Evolutionary conservation across 208 protist genomes (phyloP), one percentile per base, ranked within the genome.

Genomic region (Acanthamoeba royreba): DNA sequence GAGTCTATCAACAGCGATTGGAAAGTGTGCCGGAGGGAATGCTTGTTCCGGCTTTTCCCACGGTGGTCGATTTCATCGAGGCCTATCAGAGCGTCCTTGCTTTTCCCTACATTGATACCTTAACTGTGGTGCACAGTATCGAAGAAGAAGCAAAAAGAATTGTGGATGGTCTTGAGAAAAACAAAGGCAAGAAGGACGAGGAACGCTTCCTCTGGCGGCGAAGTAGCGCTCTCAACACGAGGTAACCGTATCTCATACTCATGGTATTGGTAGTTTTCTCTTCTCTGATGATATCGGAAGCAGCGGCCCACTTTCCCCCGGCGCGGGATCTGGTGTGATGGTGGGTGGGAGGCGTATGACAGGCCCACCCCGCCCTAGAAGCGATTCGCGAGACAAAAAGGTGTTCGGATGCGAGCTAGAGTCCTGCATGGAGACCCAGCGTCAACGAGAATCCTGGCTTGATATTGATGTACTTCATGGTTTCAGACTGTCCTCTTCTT

Each of bases 61-160:
- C 63, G 35, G 69, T 81, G 40, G 55, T 17, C n/a, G 88, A 93
- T 28, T 81, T 93, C 22, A 93, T 93, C 19, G 88, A 74, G 66
- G 88, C 88, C 69, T 93, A 93, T n/a, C 69, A 74, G 45, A 93
- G 88, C 46, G 88, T 93, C 31, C 45, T 93, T 8, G 28, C 88
- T 22, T 93, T 93, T n/a, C 88, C 88, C 35, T 93, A 52, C 28
- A 81, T 93, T 45, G 58, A 93, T 31, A 93, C 88, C 15, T 25
- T 93, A 31, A 93, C 88, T 15, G 46, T 81, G 13, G 45, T 81
- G 4, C 63, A 93, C 66, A 74, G 81, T 15, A 93, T 93, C 61
- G 46, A 93, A 17, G 69, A 49, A 38, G 63, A 93, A 35, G 88
- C 88, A 35, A 83, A 83, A 2, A n/a, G 35, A 43, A 55, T 25